These are phyloP conservation scores for Lodderomyces metapsilosis DNA, from an alignment of 1,139 yeast genomes.

Conservation along the genomic window DNA sequence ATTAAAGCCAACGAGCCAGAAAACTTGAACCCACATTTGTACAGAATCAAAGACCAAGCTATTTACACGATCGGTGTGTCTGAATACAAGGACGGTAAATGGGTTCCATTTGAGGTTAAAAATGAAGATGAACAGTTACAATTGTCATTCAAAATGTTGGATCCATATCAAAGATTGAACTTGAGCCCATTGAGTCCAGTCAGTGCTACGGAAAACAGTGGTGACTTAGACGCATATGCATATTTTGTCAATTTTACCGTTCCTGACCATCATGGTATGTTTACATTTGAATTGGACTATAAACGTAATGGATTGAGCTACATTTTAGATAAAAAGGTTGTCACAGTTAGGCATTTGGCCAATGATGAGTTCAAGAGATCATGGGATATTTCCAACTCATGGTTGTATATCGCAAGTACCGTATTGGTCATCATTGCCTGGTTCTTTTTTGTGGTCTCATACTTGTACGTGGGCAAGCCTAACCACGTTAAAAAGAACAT, in stretches of 20 bases:
- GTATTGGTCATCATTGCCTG: constrained; percentile 69
- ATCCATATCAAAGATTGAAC: constrained; percentile 86
- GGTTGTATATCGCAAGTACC: constrained; percentile 83
- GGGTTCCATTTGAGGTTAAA: constrained; percentile 62
- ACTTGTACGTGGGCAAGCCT: constrained; percentile 47
- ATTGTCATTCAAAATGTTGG: constrained; percentile 84
- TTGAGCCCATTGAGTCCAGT: constrained; percentile 46
- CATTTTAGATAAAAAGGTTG: constrained; percentile 63
- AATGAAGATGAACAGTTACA: constrained; percentile 62
- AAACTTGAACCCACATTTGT: constrained; percentile 42
- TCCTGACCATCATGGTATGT: constrained; percentile 98
- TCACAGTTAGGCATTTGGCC: constrained; percentile 90
- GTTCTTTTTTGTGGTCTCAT: constrained; percentile 70
- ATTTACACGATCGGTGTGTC: constrained; percentile 65
- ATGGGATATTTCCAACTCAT: constrained; percentile 89
- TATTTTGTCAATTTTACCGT: constrained; percentile 54
- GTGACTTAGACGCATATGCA: constrained; percentile 33
- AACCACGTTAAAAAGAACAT: constrained; percentile 31
- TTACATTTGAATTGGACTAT: constrained; percentile 80
- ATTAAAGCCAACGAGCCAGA: constrained; percentile 47
- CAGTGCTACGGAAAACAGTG: constrained; percentile 32
- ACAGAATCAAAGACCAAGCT: constrained; percentile 73
- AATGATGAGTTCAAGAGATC: constrained; percentile 94
- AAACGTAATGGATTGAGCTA: constrained; percentile 76
- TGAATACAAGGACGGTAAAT: constrained; percentile 57